Evolutionary conservation across 257 asterid species (phyloP), one percentile per base, ranked within the genome.

Genomic region (Orobanche coerulescens): DNA sequence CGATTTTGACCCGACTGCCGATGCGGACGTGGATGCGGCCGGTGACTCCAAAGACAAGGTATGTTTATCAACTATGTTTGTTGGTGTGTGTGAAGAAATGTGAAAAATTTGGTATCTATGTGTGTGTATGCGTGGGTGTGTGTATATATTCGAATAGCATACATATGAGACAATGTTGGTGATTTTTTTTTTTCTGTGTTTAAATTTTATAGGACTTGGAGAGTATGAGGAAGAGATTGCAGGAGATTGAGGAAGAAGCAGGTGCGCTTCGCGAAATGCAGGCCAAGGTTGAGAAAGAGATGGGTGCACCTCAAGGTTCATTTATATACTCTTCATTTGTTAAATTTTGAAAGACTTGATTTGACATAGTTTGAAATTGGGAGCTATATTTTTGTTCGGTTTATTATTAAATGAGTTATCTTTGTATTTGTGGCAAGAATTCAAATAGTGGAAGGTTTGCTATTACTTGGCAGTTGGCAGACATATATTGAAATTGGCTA

Each of bases 181-280:
- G 7, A 55, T 10, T 20, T 36, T 58, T 6, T n/a, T 47, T 36
- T 58, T 6, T n/a, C 39, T 34, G 49, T 26, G 46, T 52, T 61
- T 52, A 36, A 24, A 15, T 47, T 31, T 59, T 55, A n/a, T 62
- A 85, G 91, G 91, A 79, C 72, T 61, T 85, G 75, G 91, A 78
- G 75, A 65, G 48, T 37, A 73, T 81, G 88, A 83, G 71, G 69
- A 83, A 70, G 72, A 74, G 88, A 62, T 61, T 86, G 75, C 83
- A 79, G 76, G 87, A 83, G 81, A 83, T 81, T 68, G 88, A 86
- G 65, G 87, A 83, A 58, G 89, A 86, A 72, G 80, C 88, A 1
- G 80, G 78, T 2, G 85, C 82, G 28, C 87, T 86, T 61, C 86
- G 95, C 15, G 84, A 75, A 64, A 66, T 83, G 86, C 90, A 83